phyloP scores from a whole-genome alignment of 2,329 filamentous ascomycete species.

The Amauroascus verrucosus region DNA sequence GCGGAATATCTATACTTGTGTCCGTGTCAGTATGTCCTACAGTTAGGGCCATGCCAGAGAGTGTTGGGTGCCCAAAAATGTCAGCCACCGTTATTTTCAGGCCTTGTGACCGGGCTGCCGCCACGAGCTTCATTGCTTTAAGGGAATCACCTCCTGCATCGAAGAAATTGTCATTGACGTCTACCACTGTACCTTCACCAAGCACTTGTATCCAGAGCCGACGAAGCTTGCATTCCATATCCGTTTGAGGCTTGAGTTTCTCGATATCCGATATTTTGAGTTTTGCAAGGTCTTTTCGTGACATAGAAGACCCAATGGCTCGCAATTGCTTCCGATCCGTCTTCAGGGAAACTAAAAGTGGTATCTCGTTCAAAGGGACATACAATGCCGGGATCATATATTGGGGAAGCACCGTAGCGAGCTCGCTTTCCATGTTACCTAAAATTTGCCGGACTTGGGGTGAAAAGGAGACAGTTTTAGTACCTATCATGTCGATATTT shows the following conservation, averaged over 20 bases:
- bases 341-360: constrained; percentile 33
- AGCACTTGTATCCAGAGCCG: constrained; percentile 26
- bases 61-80: constrained; percentile 26
- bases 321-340: constrained; percentile 26
- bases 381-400: constrained; percentile 32
- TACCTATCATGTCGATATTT: constrained; percentile 23
- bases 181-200: constrained; percentile 28
- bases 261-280: constrained; percentile 9
- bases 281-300: constrained; percentile 15
- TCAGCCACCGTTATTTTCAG: constrained; percentile 20
- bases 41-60: constrained; percentile 27
- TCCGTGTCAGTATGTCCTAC: constrained; percentile 3
- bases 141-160: constrained; percentile 15
- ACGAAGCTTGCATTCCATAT: constrained; percentile 19
- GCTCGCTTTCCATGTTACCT: constrained; percentile 29
- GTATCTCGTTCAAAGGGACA: constrained; percentile 31
- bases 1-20: constrained; percentile 5
- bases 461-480: constrained; percentile 24
- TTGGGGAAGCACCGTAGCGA: constrained; percentile 25
- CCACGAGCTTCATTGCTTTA: constrained; percentile 24
- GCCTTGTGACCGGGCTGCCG: constrained; percentile 16
- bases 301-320: constrained; percentile 17
- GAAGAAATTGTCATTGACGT: constrained; percentile 15
- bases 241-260: constrained; percentile 18
- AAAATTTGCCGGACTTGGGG: constrained; percentile 22